A percentile compares a stretch with the other conserved stretches of the same genome.
phyloP scores from a whole-genome alignment of 805 yeast species.

The Nakazawaea siamensis region DNA sequence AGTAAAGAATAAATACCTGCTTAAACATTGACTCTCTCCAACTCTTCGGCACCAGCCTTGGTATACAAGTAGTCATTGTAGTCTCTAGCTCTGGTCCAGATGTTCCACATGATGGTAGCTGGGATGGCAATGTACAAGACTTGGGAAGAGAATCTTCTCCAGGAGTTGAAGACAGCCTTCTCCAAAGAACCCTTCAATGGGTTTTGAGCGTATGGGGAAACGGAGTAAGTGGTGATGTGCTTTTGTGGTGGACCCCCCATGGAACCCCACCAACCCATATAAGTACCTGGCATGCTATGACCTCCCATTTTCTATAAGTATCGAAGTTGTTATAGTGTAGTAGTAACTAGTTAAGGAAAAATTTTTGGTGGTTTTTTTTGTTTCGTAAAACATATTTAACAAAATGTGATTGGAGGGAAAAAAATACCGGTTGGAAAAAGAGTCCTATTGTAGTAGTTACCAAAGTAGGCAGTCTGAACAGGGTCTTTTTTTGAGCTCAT shows the following conservation, averaged over 20 bases:
- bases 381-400: no score
- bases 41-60: slow-evolving; percentile 95
- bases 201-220: slow-evolving; percentile 88
- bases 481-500: no score
- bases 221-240: slow-evolving; percentile 79
- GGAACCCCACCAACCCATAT: slow-evolving; percentile 98
- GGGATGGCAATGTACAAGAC: slow-evolving; percentile 73
- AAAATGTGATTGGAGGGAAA: no score
- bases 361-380: no score
- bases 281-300: slow-evolving; percentile 48
- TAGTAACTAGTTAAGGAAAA: no score
- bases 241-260: slow-evolving; percentile 76
- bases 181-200: slow-evolving; percentile 84
- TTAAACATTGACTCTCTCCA: slow-evolving; percentile 51
- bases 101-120: slow-evolving; percentile 68
- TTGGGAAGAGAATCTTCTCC: slow-evolving; percentile 90
- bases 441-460: no score
- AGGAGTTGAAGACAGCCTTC: slow-evolving; percentile 83
- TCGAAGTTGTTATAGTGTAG: no score
- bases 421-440: no score
- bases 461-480: no score
- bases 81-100: slow-evolving; percentile 83
- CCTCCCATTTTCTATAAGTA: slow-evolving; percentile 30
- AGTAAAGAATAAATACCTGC: neutral
- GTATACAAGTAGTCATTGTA: slow-evolving; percentile 93